Conservation (phyloP, 768 basidiomycete species). For the Amanita fuliginea region DNA sequence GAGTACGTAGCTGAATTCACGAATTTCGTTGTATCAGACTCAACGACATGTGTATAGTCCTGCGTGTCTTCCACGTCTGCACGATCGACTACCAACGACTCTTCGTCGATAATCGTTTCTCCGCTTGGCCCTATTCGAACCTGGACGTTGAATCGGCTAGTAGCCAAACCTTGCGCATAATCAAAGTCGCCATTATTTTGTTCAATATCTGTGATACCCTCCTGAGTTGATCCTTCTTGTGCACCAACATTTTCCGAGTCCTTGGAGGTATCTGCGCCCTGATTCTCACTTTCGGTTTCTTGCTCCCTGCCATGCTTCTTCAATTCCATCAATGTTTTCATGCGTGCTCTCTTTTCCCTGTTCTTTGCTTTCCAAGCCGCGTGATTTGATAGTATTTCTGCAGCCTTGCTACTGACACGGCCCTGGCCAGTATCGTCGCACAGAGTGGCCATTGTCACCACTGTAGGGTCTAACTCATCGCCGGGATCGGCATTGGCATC, state of each 20-base stretch:
- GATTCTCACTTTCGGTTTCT: slow-evolving; percentile 30
- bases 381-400: slow-evolving; percentile 61
- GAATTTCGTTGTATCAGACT: slow-evolving; percentile 77
- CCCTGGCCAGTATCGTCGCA: slow-evolving; percentile 75
- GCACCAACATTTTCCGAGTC: slow-evolving; percentile 11
- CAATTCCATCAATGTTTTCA: slow-evolving; percentile 54
- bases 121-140: slow-evolving; percentile 82
- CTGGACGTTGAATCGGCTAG: slow-evolving; percentile 74
- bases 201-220: slow-evolving; percentile 20
- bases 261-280: slow-evolving; percentile 7
- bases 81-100: slow-evolving; percentile 73
- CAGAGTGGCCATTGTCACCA: slow-evolving; percentile 71
- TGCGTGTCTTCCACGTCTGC: slow-evolving; percentile 56
- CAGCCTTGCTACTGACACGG: slow-evolving; percentile 67
- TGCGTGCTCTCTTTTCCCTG: slow-evolving; percentile 52
- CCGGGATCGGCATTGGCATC: slow-evolving; percentile 55
- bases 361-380: slow-evolving; percentile 61
- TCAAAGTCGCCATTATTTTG: slow-evolving; percentile 55
- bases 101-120: slow-evolving; percentile 79
- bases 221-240: not conserved
- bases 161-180: slow-evolving; percentile 51
- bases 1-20: slow-evolving; percentile 78
- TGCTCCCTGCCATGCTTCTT: slow-evolving; percentile 58
- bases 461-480: slow-evolving; percentile 73
- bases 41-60: slow-evolving; percentile 68